Conservation (phyloP, 23 red algal species). For the Gracilariopsis chorda region DNA sequence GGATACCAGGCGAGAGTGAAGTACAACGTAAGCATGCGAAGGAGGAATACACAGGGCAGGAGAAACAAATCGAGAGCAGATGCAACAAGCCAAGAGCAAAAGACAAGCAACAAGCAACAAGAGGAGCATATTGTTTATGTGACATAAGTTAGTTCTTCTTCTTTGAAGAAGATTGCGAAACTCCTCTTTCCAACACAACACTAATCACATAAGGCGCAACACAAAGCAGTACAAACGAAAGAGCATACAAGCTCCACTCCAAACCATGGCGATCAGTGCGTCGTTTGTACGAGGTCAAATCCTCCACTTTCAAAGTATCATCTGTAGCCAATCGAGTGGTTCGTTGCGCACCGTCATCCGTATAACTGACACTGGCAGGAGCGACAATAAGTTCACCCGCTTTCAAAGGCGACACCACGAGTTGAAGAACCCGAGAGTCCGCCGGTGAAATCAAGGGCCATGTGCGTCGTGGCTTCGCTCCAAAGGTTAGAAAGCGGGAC, state of each 20-base stretch:
- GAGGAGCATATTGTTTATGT: background rate
- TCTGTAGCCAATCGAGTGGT: conserved; percentile 4
- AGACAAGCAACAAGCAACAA: background rate
- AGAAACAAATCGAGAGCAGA: no score
- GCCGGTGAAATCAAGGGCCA: background rate
- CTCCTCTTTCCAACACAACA: background rate
- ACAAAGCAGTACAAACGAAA: background rate
- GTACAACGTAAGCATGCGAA: no score
- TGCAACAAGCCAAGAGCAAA: no score
- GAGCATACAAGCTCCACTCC: conserved; percentile 21
- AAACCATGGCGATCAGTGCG: conserved; percentile 18
- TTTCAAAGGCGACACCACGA: conserved; percentile 21
- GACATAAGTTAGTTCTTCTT: conserved; percentile 23
- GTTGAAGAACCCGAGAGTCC: background rate
- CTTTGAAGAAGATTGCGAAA: background rate
- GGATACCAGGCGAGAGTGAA: no score
- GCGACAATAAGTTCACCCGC: conserved; percentile 38
- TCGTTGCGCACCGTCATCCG: background rate
- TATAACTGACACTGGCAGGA: conserved; percentile 42
- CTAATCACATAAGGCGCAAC: conserved; percentile 28
- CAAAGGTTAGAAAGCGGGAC: conserved; percentile 41
- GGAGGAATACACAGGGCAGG: no score
- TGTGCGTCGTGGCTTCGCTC: background rate
- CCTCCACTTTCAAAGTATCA: conserved; percentile 35
- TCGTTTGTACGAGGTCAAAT: conserved; percentile 14